Conservation (phyloP, 305 asterid species). For the Fraxinus xanthoxyloides region DNA sequence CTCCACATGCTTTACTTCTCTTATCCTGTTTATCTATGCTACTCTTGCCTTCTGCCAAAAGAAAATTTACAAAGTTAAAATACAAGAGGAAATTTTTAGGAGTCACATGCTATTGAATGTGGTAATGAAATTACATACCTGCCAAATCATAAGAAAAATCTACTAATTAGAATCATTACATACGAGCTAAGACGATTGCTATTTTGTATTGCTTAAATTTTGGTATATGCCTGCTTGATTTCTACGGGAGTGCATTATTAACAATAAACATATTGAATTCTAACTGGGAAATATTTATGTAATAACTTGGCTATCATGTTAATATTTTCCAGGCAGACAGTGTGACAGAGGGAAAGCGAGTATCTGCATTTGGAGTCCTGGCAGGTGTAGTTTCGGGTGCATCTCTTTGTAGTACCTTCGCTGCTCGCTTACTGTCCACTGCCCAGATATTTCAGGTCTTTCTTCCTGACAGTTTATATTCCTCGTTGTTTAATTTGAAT, state of each 20-base stretch:
- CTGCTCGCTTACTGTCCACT: conserved; percentile 52
- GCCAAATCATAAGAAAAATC: background rate
- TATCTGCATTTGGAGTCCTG: conserved; percentile 54
- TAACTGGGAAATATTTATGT: background rate
- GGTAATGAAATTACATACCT: background rate
- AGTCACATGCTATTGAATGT: background rate
- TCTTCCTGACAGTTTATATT: background rate
- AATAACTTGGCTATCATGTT: background rate
- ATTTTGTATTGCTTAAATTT: background rate
- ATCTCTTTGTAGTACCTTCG: conserved; percentile 48
- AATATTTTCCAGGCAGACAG: conserved; percentile 47
- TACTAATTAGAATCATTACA: background rate
- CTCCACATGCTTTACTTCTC: background rate
- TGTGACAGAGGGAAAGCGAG: conserved; percentile 42
- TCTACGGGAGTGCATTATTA: background rate
- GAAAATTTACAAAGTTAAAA: background rate
- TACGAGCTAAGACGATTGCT: background rate
- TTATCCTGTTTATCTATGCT: background rate
- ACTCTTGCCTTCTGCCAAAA: background rate
- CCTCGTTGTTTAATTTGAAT: background rate
- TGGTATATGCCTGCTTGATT: background rate
- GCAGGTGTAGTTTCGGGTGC: conserved; percentile 47
- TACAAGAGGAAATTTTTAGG: background rate
- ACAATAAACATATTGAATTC: background rate
- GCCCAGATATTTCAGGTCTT: conserved; percentile 52